Percentiles rank a stretch among this genome's conserved stretches.
Conservation (phyloP, 2,329 filamentous ascomycete species). For the Mariannaea elegans region DNA sequence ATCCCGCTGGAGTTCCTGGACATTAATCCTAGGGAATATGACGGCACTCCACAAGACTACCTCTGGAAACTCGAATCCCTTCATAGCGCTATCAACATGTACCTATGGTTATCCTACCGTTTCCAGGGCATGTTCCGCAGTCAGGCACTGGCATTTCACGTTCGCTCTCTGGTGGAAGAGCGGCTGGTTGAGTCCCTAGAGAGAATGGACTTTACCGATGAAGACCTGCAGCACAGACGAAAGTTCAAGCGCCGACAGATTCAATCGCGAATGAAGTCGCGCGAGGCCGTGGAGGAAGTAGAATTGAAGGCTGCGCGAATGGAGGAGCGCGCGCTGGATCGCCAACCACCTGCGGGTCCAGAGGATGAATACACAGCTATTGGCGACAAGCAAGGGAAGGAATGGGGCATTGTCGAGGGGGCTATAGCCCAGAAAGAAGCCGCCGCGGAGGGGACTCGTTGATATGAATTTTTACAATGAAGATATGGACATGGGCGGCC, state of each 20-base stretch:
- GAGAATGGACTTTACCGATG: slow-evolving; percentile 60
- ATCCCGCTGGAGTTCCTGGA: slow-evolving; percentile 81
- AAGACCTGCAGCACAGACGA: slow-evolving; percentile 42
- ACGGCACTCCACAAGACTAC: slow-evolving; percentile 59
- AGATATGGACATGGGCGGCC: neutral
- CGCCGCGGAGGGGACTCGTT: neutral
- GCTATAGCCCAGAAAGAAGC: neutral
- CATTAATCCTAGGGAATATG: slow-evolving; percentile 55
- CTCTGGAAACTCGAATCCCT: slow-evolving; percentile 77
- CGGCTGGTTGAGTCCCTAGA: slow-evolving; percentile 65
- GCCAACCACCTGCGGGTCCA: slow-evolving; percentile 15
- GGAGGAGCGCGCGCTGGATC: slow-evolving; percentile 24
- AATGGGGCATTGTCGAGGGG: neutral
- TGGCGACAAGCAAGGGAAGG: neutral
- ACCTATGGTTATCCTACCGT: slow-evolving; percentile 93
- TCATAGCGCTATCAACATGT: slow-evolving; percentile 84
- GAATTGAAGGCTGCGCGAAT: slow-evolving; percentile 26
- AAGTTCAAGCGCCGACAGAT: slow-evolving; percentile 34
- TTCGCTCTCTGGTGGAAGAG: slow-evolving; percentile 80
- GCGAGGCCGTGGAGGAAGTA: slow-evolving; percentile 25
- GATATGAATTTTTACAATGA: neutral
- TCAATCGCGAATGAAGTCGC: slow-evolving; percentile 17
- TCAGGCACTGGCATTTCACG: slow-evolving; percentile 78
- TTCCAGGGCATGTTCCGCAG: slow-evolving; percentile 83
- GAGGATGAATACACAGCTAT: slow-evolving; percentile 13